Evolutionary conservation across 2,329 filamentous ascomycete genomes (phyloP).

Genomic region (Xenosphaeropsis pyriputrescens): DNA sequence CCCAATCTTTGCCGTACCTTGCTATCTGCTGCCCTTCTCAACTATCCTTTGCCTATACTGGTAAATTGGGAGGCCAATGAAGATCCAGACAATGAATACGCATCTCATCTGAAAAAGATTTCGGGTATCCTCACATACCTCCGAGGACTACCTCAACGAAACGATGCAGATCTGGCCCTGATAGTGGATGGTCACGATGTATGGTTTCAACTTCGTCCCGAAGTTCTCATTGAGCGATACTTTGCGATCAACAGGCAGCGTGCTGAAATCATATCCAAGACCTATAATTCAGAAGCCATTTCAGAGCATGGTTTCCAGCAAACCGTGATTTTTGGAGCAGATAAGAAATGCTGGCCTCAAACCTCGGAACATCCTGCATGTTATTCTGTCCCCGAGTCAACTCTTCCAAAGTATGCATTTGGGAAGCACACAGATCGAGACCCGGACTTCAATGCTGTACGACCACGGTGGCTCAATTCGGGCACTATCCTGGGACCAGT

Average conservation of each 20-base stretch:
- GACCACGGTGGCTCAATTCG: slow-evolving; percentile 32
- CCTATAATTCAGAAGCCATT: background rate
- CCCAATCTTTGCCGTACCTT: slow-evolving; percentile 37
- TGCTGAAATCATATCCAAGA: background rate
- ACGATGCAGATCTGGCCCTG: background rate
- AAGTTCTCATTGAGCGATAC: slow-evolving; percentile 29
- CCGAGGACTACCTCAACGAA: too few species aligned
- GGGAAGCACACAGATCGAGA: slow-evolving; percentile 25
- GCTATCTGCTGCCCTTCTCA: slow-evolving; percentile 39
- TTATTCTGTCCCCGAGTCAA: slow-evolving; percentile 32
- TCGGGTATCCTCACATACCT: too few species aligned
- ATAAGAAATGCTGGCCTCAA: slow-evolving; percentile 34
- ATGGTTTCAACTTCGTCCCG: slow-evolving; percentile 35
- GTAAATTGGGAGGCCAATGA: slow-evolving; percentile 19
- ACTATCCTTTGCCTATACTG: slow-evolving; percentile 41
- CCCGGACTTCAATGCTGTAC: slow-evolving; percentile 16
- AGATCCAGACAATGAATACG: too few species aligned
- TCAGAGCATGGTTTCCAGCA: slow-evolving; percentile 23
- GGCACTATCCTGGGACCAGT: slow-evolving; percentile 33
- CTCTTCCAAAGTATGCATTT: slow-evolving; percentile 31
- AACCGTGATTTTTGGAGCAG: slow-evolving; percentile 37
- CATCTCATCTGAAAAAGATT: too few species aligned
- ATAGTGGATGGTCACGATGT: background rate
- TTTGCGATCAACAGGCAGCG: slow-evolving; percentile 1
- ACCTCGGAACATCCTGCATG: slow-evolving; percentile 30